Percentiles rank a stretch among this genome's conserved stretches.
phyloP scores from a whole-genome alignment of 768 basidiomycete species.

The Panaeolus papilionaceus region DNA sequence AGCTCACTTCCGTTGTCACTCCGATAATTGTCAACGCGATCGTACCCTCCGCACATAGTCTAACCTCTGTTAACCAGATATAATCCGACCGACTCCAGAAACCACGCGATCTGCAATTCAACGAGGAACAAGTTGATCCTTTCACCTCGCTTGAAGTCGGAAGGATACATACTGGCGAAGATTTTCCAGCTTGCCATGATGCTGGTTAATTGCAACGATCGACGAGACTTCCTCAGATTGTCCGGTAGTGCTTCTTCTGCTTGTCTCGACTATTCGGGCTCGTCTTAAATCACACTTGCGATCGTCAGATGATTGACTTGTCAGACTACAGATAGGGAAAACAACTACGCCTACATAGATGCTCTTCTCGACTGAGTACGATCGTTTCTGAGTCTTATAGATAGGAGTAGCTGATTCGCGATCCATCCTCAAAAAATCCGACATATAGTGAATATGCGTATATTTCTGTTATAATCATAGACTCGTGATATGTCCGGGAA shows the following conservation, averaged over 20 bases:
- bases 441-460: not conserved
- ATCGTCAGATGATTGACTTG: not conserved
- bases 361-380: not conserved
- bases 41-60: not conserved
- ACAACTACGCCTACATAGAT: not conserved
- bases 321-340: not conserved
- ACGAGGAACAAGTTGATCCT: not conserved
- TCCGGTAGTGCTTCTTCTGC: not conserved
- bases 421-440: not conserved
- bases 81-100: constrained; percentile 5
- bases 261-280: not conserved
- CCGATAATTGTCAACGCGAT: constrained; percentile 3
- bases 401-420: not conserved
- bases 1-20: not conserved
- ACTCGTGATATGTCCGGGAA: too few species aligned
- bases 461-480: too few species aligned
- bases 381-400: not conserved
- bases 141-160: not conserved
- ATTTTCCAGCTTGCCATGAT: constrained; percentile 1
- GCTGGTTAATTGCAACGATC: not conserved
- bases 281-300: not conserved
- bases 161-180: not conserved
- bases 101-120: not conserved
- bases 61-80: not conserved
- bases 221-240: not conserved